phyloP scores from a whole-genome alignment of 441 rosid genomes.

The Adansonia gregorii region DNA sequence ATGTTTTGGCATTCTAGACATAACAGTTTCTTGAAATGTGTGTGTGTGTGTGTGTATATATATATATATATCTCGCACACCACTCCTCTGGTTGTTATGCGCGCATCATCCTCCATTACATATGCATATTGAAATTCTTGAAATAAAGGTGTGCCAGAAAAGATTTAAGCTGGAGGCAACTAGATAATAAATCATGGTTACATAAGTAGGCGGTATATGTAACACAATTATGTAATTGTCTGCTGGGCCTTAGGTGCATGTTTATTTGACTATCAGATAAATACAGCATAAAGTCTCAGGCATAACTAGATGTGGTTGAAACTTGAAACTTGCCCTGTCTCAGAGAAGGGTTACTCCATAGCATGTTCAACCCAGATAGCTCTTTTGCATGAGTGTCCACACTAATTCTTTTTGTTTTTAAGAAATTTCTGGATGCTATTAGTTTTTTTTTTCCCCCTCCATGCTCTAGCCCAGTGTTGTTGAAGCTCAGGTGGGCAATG shows the following conservation, averaged over 20 bases:
- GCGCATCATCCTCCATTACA: background rate
- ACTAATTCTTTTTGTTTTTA: background rate
- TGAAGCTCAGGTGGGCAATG: background rate
- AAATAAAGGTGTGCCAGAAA: background rate
- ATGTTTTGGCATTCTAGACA: slow-evolving; percentile 19
- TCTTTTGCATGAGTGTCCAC: background rate
- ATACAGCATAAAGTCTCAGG: background rate
- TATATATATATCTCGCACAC: background rate
- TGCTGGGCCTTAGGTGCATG: background rate
- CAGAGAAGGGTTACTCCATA: slow-evolving; percentile 1
- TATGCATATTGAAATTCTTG: slow-evolving; percentile 4
- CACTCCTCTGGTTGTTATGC: background rate
- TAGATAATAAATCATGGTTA: slow-evolving; percentile 7
- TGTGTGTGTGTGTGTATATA: no score
- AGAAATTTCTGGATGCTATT: slow-evolving; percentile 10
- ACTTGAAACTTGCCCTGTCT: background rate
- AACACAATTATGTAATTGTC: slow-evolving; percentile 2
- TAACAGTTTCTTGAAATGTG: background rate
- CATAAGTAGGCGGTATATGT: slow-evolving; percentile 4
- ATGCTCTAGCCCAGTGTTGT: background rate
- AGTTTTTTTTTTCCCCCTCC: background rate
- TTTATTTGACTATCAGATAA: slow-evolving; percentile 6
- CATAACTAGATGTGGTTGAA: slow-evolving; percentile 15
- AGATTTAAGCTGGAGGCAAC: background rate
- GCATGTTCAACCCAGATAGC: background rate